Conservation (phyloP, 805 yeast species). For the Hanseniaspora nectarophila region DNA sequence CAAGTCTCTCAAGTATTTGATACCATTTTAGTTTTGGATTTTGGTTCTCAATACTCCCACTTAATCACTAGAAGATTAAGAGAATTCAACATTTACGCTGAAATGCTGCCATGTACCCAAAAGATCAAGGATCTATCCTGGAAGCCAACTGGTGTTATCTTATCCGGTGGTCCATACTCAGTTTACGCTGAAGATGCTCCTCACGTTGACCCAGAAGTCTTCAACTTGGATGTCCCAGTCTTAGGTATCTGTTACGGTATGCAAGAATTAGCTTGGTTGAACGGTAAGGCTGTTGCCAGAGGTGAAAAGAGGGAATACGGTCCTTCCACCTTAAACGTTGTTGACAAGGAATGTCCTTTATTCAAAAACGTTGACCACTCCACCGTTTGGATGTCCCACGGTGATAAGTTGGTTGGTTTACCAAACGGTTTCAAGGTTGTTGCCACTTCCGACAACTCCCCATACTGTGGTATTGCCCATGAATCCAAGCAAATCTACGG, state of each 20-base stretch:
- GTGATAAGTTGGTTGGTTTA: slow-evolving; percentile 83
- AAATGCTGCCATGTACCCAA: slow-evolving; percentile 98
- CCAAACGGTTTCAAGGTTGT: slow-evolving; percentile 82
- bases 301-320: slow-evolving; percentile 98
- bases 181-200: slow-evolving; percentile 94
- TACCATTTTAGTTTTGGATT: slow-evolving; percentile 93
- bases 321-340: slow-evolving; percentile 76
- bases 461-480: slow-evolving; percentile 84
- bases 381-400: slow-evolving; percentile 99
- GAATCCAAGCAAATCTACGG: slow-evolving; percentile 68
- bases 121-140: slow-evolving; percentile 82
- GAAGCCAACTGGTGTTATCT: slow-evolving; percentile 92
- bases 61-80: slow-evolving; percentile 92
- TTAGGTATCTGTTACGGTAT: slow-evolving; percentile 97
- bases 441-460: slow-evolving; percentile 89
- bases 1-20: slow-evolving; percentile 83
- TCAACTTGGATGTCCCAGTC: slow-evolving; percentile 83
- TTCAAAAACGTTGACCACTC: slow-evolving; percentile 87
- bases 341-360: slow-evolving; percentile 53
- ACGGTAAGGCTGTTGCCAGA: slow-evolving; percentile 80
- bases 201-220: slow-evolving; percentile 89
- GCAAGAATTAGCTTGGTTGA: slow-evolving; percentile 98
- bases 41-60: slow-evolving; percentile 97
- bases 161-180: slow-evolving; percentile 96
- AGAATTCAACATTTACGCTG: slow-evolving; percentile 96